Conservation (phyloP, 2,329 filamentous ascomycete genomes). For the Xylariaceae sp. region DNA sequence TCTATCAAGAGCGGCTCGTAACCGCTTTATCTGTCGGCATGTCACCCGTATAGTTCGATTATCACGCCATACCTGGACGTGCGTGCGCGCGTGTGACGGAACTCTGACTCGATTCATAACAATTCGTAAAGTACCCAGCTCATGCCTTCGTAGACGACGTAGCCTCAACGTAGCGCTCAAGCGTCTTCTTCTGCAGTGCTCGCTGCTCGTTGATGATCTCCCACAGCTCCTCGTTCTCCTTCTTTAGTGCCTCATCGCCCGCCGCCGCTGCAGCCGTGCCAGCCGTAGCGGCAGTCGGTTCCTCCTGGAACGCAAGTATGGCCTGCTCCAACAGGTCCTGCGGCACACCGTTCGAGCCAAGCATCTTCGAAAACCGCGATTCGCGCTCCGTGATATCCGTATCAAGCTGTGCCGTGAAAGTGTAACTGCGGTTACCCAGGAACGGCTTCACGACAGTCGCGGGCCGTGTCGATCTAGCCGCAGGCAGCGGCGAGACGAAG, state of each 20-base stretch:
- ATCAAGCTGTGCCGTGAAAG: constrained; percentile 59
- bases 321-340: constrained; percentile 45
- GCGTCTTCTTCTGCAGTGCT: constrained; percentile 38
- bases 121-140: not conserved
- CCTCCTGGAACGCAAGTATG: constrained; percentile 42
- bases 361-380: constrained; percentile 42
- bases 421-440: constrained; percentile 59
- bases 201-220: constrained; percentile 42
- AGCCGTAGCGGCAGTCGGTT: constrained; percentile 27
- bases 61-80: not conserved
- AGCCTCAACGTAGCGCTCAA: constrained; percentile 30
- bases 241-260: constrained; percentile 34
- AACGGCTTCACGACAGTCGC: constrained; percentile 75
- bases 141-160: constrained; percentile 24
- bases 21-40: too few relatives aligned
- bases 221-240: constrained; percentile 42
- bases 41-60: not conserved
- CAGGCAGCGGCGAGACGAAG: constrained; percentile 60
- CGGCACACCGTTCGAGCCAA: constrained; percentile 45
- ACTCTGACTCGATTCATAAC: not conserved
- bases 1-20: too few relatives aligned
- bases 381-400: constrained; percentile 34
- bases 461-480: constrained; percentile 45
- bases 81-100: not conserved
- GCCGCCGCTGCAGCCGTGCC: constrained; percentile 23